Percentiles rank a stretch among this genome's conserved stretches.
phyloP scores from a whole-genome alignment of 2,329 filamentous ascomycete genomes.

The Emergomyces pasteurianus region DNA sequence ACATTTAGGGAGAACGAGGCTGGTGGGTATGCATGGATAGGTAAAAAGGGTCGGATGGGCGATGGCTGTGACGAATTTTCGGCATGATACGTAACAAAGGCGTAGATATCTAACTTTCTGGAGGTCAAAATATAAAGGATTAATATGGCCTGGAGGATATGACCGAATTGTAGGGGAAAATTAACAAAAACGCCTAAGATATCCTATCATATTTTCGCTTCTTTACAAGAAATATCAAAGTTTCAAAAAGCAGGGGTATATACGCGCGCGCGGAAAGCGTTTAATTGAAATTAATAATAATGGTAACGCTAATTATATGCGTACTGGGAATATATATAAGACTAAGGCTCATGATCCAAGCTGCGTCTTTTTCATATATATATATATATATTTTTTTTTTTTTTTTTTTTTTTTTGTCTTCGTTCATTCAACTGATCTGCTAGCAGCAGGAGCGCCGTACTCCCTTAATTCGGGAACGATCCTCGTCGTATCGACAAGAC shows the following conservation, averaged over 20 bases:
- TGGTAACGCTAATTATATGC: too few relatives aligned
- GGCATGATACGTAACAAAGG: neutral
- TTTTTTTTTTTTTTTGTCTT: too few relatives aligned
- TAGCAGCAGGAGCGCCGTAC: neutral
- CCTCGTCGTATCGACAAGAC: slow-evolving; percentile 33
- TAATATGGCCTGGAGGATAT: neutral
- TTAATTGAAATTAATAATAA: neutral
- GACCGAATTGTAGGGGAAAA: too few relatives aligned
- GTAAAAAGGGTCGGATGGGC: neutral
- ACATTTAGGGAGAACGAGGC: neutral
- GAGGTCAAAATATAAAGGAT: neutral
- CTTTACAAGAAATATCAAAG: too few relatives aligned
- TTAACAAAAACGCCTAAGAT: too few relatives aligned
- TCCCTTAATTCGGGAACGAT: slow-evolving; percentile 14
- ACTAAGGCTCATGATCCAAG: neutral
- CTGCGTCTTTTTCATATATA: neutral
- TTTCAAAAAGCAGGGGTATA: too few relatives aligned
- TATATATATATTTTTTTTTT: too few relatives aligned
- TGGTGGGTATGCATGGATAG: too few relatives aligned
- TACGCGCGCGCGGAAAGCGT: too few relatives aligned
- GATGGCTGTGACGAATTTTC: neutral
- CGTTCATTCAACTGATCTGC: neutral
- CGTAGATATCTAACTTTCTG: neutral
- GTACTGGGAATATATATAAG: neutral
- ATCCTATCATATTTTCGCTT: too few relatives aligned